Evolutionary conservation across 345 rosid genomes (phyloP), one percentile per base, ranked within the genome.

Genomic region (Conringia planisiliqua): DNA sequence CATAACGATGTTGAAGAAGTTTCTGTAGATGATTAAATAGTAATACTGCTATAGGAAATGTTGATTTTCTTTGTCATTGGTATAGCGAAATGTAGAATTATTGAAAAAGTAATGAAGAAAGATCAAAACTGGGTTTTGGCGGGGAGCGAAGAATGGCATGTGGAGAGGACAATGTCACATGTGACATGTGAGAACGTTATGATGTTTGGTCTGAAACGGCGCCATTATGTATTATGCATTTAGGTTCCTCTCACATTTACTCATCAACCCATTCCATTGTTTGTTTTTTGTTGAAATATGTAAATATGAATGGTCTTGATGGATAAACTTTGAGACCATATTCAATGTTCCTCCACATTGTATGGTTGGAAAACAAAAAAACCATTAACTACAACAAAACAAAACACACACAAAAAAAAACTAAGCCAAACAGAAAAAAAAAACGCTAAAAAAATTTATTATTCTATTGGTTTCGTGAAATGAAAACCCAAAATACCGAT

Each of bases 151-250:
- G 65, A 70, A 62, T 33, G 52, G 58, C 80, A 76, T 76, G 80
- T 76, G 75, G 80, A 70, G 75, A 70, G 18, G 70, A 75, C 79
- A 75, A 60, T 29, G 62, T 74, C 72, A 67, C 78, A 74, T 74
- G 73, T 26, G 39, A 66, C 80, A 69, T 59, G 79, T 75, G 68
- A 68, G 64, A 51, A 76, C 63, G 58, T 70, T 43, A 54, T 62
- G 58, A 69, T 76, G 71, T 62, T 61, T 76, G 56, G 75, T 68
- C 79, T 68, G 61, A 68, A 75, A 52, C 79, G 74, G 79, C 63
- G 79, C 29, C 68, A 61, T 75, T 68, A 66, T 51, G 36, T 18
- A 50, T 51, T 8, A 29, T 63, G 13, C 32, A 35, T 35, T 32
- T 73, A 32, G 44, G 30, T 71, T 71, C 6, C 57, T 63, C 50